Evolutionary conservation across 441 rosid species (phyloP).

Genomic region (Aleurites moluccanus): DNA sequence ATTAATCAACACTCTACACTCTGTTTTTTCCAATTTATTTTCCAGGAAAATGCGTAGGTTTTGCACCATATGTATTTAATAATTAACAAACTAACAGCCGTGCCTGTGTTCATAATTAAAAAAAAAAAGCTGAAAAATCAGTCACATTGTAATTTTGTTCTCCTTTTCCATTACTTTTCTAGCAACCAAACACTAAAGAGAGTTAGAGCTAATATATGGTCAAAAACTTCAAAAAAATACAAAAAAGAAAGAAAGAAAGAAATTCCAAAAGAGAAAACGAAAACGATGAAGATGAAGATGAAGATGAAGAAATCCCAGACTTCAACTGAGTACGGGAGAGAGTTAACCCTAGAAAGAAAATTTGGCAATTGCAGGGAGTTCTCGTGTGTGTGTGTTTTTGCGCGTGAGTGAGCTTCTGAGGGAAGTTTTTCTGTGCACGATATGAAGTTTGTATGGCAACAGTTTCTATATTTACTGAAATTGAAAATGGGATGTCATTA

Average conservation of each 20-base stretch:
- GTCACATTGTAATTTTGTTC: background rate
- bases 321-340: background rate
- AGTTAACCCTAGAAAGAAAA: background rate
- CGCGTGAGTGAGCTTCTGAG: background rate
- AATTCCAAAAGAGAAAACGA: background rate
- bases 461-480: constrained; percentile 16
- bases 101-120: too few relatives aligned
- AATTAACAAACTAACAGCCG: too few relatives aligned
- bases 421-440: background rate
- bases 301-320: background rate
- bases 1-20: too few relatives aligned
- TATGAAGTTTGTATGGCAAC: background rate
- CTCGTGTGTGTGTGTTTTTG: background rate
- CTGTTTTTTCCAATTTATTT: too few relatives aligned
- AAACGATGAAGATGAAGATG: background rate
- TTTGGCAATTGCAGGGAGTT: background rate
- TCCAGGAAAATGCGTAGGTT: too few relatives aligned
- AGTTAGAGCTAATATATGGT: too few relatives aligned
- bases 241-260: too few relatives aligned
- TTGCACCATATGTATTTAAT: too few relatives aligned
- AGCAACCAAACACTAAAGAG: background rate
- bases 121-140: too few relatives aligned
- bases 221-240: background rate
- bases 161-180: background rate
- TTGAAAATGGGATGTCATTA: too few relatives aligned